Conservation (phyloP, 768 basidiomycete genomes). For the Cyclocybe cylindracea region DNA sequence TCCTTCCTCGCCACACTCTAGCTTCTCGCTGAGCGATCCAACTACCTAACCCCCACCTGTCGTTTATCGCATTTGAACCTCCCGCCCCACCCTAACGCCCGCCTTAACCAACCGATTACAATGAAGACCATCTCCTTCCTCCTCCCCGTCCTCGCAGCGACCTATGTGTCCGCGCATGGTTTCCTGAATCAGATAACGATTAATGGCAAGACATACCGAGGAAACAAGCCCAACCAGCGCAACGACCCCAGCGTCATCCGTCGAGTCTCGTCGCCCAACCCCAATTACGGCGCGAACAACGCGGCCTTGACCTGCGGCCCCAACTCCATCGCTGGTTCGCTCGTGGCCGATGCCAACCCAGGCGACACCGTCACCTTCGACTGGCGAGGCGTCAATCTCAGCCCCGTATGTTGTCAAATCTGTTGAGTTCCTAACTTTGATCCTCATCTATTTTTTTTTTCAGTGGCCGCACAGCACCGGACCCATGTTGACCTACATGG, state of each 20-base stretch:
- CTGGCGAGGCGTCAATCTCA: constrained; percentile 53
- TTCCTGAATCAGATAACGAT: constrained; percentile 39
- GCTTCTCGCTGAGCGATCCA: too few species aligned
- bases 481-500: constrained; percentile 76
- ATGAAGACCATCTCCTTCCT: constrained; percentile 30
- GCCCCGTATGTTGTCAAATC: constrained; percentile 27
- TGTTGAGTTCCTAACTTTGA: constrained; percentile 1
- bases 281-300: constrained; percentile 58
- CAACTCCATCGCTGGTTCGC: constrained; percentile 46
- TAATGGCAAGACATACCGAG: constrained; percentile 37
- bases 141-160: constrained; percentile 33
- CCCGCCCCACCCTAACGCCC: background rate
- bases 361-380: constrained; percentile 55
- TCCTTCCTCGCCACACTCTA: too few species aligned
- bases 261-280: constrained; percentile 35
- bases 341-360: constrained; percentile 58
- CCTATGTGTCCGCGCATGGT: constrained; percentile 47
- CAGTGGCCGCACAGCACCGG: constrained; percentile 60
- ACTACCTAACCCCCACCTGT: too few species aligned
- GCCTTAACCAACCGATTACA: constrained; percentile 2
- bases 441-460: background rate
- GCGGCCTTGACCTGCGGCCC: constrained; percentile 61
- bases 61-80: too few species aligned
- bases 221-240: constrained; percentile 29
- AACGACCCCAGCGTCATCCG: constrained; percentile 36